phyloP scores from a whole-genome alignment of 225 moss, liverwort and hornwort genomes.

The Physcomitrellopsis africana region DNA sequence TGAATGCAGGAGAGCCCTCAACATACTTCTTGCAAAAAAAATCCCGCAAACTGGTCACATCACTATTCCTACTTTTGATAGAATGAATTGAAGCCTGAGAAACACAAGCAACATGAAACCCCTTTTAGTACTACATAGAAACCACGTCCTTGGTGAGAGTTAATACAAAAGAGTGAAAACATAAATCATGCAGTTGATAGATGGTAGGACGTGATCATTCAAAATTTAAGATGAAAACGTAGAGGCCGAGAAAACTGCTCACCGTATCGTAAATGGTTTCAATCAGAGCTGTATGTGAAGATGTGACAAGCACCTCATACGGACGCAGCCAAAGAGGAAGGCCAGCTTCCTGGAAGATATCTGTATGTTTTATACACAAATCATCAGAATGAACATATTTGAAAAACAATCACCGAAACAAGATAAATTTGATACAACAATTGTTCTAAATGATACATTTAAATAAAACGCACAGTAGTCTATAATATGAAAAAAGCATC shows the following conservation, averaged over 20 bases:
- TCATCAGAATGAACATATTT: slow-evolving; percentile 3
- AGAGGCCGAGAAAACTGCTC: slow-evolving; percentile 33
- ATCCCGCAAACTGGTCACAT: slow-evolving; percentile 81
- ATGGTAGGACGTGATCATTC: background rate
- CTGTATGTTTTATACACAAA: slow-evolving; percentile 38
- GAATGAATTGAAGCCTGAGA: slow-evolving; percentile 97
- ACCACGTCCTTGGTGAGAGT: background rate
- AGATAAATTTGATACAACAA: background rate
- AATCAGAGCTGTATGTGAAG: slow-evolving; percentile 96
- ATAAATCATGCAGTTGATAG: slow-evolving; percentile 1
- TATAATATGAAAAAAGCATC: slow-evolving; percentile 10
- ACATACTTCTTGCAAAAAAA: slow-evolving; percentile 96
- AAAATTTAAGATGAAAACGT: slow-evolving; percentile 16
- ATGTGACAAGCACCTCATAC: slow-evolving; percentile 97
- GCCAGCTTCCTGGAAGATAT: slow-evolving; percentile 98
- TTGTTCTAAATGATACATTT: background rate
- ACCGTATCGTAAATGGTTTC: slow-evolving; percentile 99
- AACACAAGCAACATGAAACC: slow-evolving; percentile 3
- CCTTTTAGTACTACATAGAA: slow-evolving; percentile 4
- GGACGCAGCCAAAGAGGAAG: slow-evolving; percentile 98
- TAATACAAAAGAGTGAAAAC: slow-evolving; percentile 6
- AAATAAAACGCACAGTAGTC: background rate
- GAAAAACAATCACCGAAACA: slow-evolving; percentile 6
- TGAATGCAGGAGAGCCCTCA: slow-evolving; percentile 89
- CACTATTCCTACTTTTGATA: slow-evolving; percentile 96